A percentile compares a stretch with the other conserved stretches of the same genome.
Evolutionary conservation across 192 early-diverging fungal genomes (phyloP).

Genomic region (Endogone sp.): DNA sequence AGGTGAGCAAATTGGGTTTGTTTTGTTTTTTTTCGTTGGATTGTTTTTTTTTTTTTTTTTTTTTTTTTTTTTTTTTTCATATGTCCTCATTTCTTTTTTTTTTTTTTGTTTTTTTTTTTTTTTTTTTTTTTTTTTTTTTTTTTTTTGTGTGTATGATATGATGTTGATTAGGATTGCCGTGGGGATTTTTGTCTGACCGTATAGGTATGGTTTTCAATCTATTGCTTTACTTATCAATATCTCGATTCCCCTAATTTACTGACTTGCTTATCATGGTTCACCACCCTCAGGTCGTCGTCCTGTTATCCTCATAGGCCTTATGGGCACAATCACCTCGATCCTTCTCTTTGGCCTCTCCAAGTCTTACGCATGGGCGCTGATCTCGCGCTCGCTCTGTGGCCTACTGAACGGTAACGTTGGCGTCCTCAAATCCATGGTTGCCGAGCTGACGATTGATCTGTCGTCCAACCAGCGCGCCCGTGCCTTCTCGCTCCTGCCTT

Average conservation of each 20-base stretch:
- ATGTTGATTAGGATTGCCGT: conserved; percentile 32
- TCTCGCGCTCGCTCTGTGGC: conserved; percentile 50
- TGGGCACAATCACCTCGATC: conserved; percentile 58
- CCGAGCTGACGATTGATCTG: conserved; percentile 68
- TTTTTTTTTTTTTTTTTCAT: too few relatives aligned
- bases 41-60: too few relatives aligned
- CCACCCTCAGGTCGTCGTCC: conserved; percentile 34
- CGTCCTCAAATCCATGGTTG: conserved; percentile 70
- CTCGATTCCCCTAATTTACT: too few relatives aligned
- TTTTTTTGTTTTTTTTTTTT: too few relatives aligned
- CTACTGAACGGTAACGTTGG: conserved; percentile 62
- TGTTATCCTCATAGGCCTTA: conserved; percentile 64
- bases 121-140: too few relatives aligned
- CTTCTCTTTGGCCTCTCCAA: conserved; percentile 60
- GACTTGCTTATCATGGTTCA: too few relatives aligned
- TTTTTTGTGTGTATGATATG: too few relatives aligned
- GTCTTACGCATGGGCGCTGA: conserved; percentile 49
- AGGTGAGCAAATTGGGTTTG: too few relatives aligned
- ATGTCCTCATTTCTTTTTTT: too few relatives aligned
- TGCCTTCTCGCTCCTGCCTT: conserved; percentile 65
- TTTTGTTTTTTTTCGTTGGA: too few relatives aligned
- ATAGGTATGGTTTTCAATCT: too few relatives aligned
- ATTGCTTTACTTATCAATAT: too few relatives aligned
- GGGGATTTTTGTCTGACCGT: conserved; percentile 67
- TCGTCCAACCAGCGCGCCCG: conserved; percentile 44